phyloP scores from a whole-genome alignment of 805 yeast species.

The Wickerhamiella hasegawae region DNA sequence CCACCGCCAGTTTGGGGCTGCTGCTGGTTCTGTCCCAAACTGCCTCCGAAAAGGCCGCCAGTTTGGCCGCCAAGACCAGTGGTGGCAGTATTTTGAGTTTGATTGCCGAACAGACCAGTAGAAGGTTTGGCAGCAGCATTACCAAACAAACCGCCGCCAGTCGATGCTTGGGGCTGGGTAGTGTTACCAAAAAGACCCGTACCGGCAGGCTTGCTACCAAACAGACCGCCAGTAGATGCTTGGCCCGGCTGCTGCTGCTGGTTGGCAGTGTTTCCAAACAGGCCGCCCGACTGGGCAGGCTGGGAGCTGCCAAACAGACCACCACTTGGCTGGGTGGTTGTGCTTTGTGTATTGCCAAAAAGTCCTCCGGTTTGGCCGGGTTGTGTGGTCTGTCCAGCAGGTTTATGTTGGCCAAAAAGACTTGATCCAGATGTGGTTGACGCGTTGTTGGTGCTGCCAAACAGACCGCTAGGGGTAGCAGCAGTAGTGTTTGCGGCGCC shows the following conservation, averaged over 20 bases:
- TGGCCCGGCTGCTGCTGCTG: background rate
- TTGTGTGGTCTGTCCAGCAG: too few relatives aligned
- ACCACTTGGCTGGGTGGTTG: conserved; percentile 2
- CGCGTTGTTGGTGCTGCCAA: conserved; percentile 14
- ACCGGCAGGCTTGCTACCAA: conserved; percentile 1
- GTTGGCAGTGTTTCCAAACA: background rate
- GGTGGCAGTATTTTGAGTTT: background rate
- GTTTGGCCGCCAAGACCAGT: conserved; percentile 3
- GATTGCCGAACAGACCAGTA: background rate
- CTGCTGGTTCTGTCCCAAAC: too few relatives aligned
- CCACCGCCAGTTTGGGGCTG: too few relatives aligned
- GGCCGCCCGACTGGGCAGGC: background rate
- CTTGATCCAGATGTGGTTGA: background rate
- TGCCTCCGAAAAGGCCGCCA: background rate
- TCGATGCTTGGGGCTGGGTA: background rate
- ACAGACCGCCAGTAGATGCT: background rate
- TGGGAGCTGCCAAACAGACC: conserved; percentile 8
- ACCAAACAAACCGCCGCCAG: conserved; percentile 5
- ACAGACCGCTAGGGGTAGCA: conserved; percentile 13
- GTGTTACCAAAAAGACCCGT: background rate
- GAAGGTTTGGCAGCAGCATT: background rate
- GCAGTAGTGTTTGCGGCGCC: too few relatives aligned
- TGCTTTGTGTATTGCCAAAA: conserved; percentile 8
- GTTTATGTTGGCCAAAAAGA: background rate
- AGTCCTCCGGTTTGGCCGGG: conserved; percentile 20